phyloP scores from a whole-genome alignment of 2,329 filamentous ascomycete genomes.

The Colletotrichum truncatum region DNA sequence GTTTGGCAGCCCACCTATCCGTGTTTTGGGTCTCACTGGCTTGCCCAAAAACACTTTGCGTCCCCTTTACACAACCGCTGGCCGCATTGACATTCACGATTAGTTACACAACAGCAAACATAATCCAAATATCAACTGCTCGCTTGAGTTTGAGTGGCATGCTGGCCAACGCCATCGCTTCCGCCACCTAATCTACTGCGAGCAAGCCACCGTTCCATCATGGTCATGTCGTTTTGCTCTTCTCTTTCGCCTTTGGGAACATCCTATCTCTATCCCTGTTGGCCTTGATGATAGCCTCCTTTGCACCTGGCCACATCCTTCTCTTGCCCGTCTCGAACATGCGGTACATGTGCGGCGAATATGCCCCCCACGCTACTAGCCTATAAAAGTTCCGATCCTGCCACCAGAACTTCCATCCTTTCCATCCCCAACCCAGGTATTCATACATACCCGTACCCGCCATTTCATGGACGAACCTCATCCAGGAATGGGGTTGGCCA shows the following conservation, averaged over 20 bases:
- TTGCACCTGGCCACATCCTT: slow-evolving; percentile 49
- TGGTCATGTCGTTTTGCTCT: not conserved
- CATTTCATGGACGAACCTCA: slow-evolving; percentile 49
- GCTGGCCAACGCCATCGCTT: not conserved
- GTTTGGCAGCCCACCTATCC: slow-evolving; percentile 18
- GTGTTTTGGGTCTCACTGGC: slow-evolving; percentile 15
- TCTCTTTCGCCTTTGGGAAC: not conserved
- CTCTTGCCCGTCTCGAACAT: slow-evolving; percentile 51
- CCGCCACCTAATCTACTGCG: not conserved
- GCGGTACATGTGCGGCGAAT: slow-evolving; percentile 50
- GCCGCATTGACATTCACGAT: not conserved
- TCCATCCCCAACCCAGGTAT: slow-evolving; percentile 49
- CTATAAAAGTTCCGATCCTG: slow-evolving; percentile 46
- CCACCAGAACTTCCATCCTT: slow-evolving; percentile 52
- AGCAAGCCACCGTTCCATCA: slow-evolving; percentile 1
- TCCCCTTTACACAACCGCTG: not conserved
- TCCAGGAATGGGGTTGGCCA: slow-evolving; percentile 45
- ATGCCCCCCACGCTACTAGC: slow-evolving; percentile 47
- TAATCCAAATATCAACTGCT: not conserved
- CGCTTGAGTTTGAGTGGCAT: not conserved
- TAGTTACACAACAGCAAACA: slow-evolving; percentile 8
- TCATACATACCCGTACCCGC: slow-evolving; percentile 51
- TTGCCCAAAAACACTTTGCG: slow-evolving; percentile 2
- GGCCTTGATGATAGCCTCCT: slow-evolving; percentile 42
- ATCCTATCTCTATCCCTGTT: slow-evolving; percentile 33